Evolutionary conservation across 306 rosid species (phyloP), one percentile per base, ranked within the genome.

Genomic region (Trifolium repens): DNA sequence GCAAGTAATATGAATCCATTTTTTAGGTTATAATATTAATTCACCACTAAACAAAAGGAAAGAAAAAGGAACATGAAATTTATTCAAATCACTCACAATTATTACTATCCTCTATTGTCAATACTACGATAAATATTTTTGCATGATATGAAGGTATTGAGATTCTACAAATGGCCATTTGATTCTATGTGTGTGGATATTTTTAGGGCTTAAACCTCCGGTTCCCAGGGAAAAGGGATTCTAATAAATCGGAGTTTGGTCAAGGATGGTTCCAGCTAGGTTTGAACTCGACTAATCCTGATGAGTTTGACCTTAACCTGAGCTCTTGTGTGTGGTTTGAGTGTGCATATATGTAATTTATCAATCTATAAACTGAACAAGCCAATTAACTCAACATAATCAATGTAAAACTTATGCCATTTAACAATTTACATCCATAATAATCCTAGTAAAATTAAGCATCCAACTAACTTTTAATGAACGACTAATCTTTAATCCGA

Each of bases 401-500:
- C 66, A 46, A 63, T 46, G 17, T 74, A 43, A 53, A 79, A 63
- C 13, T 13, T 35, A 39, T 39, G 42, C 42, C 42, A 39, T 1
- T 8, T 7, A 39, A 39, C 9, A 39, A 39, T 39, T 39, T 39
- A 8, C 42, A 40, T 54, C 79, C 22, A 61, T 72, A 58, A 40
- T 10, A 30, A 32, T 40, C 46, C 73, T 26, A 19, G 49, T 17
- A 65, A 64, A 82, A 78, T 58, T 72, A 91, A 82, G 83, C 37
- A 72, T 79, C 81, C 52, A 84, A 91, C 98, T 87, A 86, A 94
- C 97, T 91, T 88, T 94, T 67, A 94, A 83, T 27, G 98, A 90
- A 49, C 98, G 94, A 65, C 98, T 91, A 69, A 94, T 94, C 87
- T 94, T 94, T 32, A 91, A 71, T 82, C 97, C 96, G 11, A 94